phyloP scores from a whole-genome alignment of 306 rosid genomes.

The Cicer judaicum region DNA sequence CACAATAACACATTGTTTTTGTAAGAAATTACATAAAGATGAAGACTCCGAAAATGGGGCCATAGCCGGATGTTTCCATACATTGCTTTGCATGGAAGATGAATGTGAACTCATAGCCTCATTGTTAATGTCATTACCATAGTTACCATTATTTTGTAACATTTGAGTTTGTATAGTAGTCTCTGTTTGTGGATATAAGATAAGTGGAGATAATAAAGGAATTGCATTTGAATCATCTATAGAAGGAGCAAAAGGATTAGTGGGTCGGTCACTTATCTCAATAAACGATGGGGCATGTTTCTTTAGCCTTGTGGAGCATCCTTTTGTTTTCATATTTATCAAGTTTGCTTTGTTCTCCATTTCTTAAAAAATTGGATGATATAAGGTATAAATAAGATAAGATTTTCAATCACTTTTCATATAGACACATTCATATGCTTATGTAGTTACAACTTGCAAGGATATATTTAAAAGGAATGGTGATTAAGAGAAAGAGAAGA shows the following conservation, averaged over 20 bases:
- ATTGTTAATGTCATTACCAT: neutral
- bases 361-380: neutral
- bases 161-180: constrained; percentile 1
- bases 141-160: constrained; percentile 2
- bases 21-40: constrained; percentile 56
- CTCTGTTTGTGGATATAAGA: constrained; percentile 52
- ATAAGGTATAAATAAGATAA: neutral
- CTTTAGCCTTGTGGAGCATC: constrained; percentile 65
- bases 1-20: constrained; percentile 57
- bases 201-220: constrained; percentile 73
- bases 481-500: constrained; percentile 12
- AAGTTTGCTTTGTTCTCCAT: constrained; percentile 41
- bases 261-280: constrained; percentile 39
- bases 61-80: constrained; percentile 70
- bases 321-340: constrained; percentile 23
- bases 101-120: neutral
- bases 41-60: constrained; percentile 53
- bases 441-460: constrained; percentile 12
- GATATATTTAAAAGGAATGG: constrained; percentile 24
- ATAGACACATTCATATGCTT: neutral
- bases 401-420: neutral
- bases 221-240: constrained; percentile 55
- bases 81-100: constrained; percentile 6
- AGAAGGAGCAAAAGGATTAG: constrained; percentile 34
- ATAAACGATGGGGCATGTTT: constrained; percentile 68